These are phyloP conservation scores for Wickerhamomyces silvicola DNA, from an alignment of 805 yeast genomes.

Conservation along the genomic window DNA sequence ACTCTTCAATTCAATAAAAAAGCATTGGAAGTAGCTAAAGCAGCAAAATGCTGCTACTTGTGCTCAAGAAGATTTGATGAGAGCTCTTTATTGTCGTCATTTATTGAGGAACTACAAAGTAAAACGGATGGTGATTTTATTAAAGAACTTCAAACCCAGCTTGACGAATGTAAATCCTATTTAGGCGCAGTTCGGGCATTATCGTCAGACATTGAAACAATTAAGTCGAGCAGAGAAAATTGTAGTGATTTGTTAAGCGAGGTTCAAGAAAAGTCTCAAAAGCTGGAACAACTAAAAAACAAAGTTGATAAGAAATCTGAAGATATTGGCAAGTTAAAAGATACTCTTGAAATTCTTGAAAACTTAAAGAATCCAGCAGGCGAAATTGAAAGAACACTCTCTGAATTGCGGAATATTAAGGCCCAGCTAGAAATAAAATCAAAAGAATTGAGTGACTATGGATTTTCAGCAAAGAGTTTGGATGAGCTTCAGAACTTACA, in stretches of 20 bases:
- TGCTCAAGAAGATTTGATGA: slow-evolving; percentile 64
- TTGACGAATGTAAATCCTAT: slow-evolving; percentile 27
- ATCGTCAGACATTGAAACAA: slow-evolving; percentile 21
- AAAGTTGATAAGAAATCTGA: slow-evolving; percentile 1
- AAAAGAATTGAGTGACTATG: slow-evolving; percentile 32
- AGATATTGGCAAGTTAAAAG: slow-evolving; percentile 4
- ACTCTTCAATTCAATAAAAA: slow-evolving; percentile 62
- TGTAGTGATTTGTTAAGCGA: slow-evolving; percentile 10
- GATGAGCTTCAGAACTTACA: slow-evolving; percentile 42
- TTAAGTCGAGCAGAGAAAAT: slow-evolving; percentile 7
- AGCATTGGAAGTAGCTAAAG: slow-evolving; percentile 60
- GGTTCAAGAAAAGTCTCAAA: no score
- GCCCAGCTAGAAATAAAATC: slow-evolving; percentile 24
- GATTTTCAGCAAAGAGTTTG: slow-evolving; percentile 30
- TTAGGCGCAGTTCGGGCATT: slow-evolving; percentile 23
- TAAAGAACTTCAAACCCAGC: slow-evolving; percentile 26
- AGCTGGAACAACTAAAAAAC: not conserved
- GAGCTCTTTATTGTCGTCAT: slow-evolving; percentile 17
- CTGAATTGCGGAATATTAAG: slow-evolving; percentile 25
- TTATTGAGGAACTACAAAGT: slow-evolving; percentile 24
- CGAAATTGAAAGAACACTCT: slow-evolving; percentile 29
- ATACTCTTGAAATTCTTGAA: slow-evolving; percentile 5
- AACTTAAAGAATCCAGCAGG: slow-evolving; percentile 22
- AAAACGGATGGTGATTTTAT: slow-evolving; percentile 27
- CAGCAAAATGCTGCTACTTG: slow-evolving; percentile 55